Percentiles rank a stretch among this genome's conserved stretches.
Evolutionary conservation across 2,329 filamentous ascomycete genomes (phyloP).

Genomic region (Aurifilum marmelostoma): DNA sequence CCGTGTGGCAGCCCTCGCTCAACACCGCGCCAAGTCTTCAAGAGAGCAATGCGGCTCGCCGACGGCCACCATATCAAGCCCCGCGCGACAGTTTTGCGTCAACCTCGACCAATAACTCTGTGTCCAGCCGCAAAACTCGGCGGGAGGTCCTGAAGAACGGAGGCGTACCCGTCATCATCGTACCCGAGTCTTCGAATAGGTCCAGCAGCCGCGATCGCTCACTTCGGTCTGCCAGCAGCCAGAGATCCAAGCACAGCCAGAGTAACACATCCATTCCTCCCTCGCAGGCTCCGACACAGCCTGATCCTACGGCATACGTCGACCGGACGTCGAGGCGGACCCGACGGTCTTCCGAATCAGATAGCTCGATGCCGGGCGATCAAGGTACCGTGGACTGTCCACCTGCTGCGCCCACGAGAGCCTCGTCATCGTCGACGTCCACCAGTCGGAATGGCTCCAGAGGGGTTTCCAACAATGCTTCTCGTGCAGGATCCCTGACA

Average conservation of each 20-base stretch:
- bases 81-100: constrained; percentile 53
- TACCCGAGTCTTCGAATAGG: constrained; percentile 60
- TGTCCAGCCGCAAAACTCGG: constrained; percentile 58
- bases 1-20: constrained; percentile 45
- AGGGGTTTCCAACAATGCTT: constrained; percentile 44
- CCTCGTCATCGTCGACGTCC: constrained; percentile 65
- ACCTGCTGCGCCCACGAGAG: constrained; percentile 58
- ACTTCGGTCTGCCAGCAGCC: constrained; percentile 64
- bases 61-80: constrained; percentile 32
- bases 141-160: constrained; percentile 62
- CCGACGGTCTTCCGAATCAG: constrained; percentile 51
- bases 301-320: constrained; percentile 48
- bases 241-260: constrained; percentile 55
- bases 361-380: constrained; percentile 48
- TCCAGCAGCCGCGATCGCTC: constrained; percentile 55
- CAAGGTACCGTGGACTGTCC: constrained; percentile 64
- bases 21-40: constrained; percentile 46
- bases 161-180: constrained; percentile 64
- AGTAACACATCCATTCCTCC: constrained; percentile 54
- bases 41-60: constrained; percentile 20
- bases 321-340: constrained; percentile 47
- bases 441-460: constrained; percentile 50
- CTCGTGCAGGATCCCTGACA: constrained; percentile 59
- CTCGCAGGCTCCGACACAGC: constrained; percentile 46
- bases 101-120: constrained; percentile 51